These are phyloP conservation scores for Camellia sinensis DNA, from an alignment of 148 eudicot genomes.

Conservation along the genomic window DNA sequence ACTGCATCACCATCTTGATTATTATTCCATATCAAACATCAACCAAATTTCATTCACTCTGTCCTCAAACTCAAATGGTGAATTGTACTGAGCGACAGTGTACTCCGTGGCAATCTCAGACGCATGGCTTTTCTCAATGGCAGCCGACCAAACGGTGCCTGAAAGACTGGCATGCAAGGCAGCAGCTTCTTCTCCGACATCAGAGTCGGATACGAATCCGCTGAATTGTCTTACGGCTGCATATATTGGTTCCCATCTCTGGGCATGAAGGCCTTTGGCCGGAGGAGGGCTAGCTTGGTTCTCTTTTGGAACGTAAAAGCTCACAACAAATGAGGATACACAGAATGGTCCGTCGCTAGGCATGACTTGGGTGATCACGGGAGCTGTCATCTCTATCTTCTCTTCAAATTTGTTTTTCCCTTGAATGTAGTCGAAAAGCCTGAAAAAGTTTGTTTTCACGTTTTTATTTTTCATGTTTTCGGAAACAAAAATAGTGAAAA, in stretches of 20 bases:
- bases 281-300: constrained; percentile 79
- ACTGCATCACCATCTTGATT: not conserved
- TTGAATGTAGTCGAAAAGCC: constrained; percentile 78
- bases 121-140: constrained; percentile 42
- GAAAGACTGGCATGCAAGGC: constrained; percentile 51
- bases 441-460: constrained; percentile 10
- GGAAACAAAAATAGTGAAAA: too few relatives aligned
- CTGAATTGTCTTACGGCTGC: constrained; percentile 74
- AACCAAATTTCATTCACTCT: constrained; percentile 95
- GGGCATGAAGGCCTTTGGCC: constrained; percentile 54
- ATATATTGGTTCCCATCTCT: constrained; percentile 61
- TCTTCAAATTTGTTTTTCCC: constrained; percentile 55
- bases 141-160: constrained; percentile 63
- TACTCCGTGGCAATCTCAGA: constrained; percentile 37
- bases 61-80: constrained; percentile 72
- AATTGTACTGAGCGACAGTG: constrained; percentile 82
- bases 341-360: constrained; percentile 91
- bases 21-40: constrained; percentile 36
- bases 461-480: too few relatives aligned
- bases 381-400: constrained; percentile 86
- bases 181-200: constrained; percentile 62
- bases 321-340: constrained; percentile 62
- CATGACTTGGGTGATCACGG: constrained; percentile 66
- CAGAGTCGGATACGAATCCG: constrained; percentile 54
- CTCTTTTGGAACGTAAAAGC: constrained; percentile 73